phyloP scores from a whole-genome alignment of 441 rosid species.

The Croton setiger region DNA sequence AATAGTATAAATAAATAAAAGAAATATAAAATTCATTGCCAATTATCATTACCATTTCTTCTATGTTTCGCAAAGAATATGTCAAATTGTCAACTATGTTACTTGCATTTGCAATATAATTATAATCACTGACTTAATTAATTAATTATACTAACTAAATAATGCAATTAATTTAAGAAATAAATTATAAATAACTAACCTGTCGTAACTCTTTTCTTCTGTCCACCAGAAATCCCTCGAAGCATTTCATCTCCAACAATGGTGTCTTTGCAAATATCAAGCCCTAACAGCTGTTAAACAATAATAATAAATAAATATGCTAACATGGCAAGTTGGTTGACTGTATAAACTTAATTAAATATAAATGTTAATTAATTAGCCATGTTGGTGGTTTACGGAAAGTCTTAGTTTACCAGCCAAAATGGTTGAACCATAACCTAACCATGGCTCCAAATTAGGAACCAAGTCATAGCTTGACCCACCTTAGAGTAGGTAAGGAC shows the following conservation, averaged over 20 bases:
- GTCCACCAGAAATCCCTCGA: slow-evolving; percentile 91
- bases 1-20: too few relatives aligned
- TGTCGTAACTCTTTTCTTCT: slow-evolving; percentile 84
- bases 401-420: not conserved
- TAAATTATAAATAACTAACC: slow-evolving; percentile 33
- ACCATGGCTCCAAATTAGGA: not conserved
- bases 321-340: not conserved
- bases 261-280: slow-evolving; percentile 86
- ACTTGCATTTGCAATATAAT: not conserved
- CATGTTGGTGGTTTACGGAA: not conserved
- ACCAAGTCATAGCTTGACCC: not conserved
- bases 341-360: too few relatives aligned
- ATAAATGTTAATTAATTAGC: not conserved
- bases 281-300: slow-evolving; percentile 63
- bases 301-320: not conserved
- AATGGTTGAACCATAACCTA: not conserved
- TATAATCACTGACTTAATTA: not conserved
- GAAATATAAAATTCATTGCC: not conserved
- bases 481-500: not conserved
- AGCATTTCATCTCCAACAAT: slow-evolving; percentile 88
- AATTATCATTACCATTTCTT: not conserved
- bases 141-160: slow-evolving; percentile 1
- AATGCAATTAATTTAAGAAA: too few relatives aligned
- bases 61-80: not conserved
- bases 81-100: not conserved